Conservation (phyloP, 306 rosid species). For the Mucuna pruriens region DNA sequence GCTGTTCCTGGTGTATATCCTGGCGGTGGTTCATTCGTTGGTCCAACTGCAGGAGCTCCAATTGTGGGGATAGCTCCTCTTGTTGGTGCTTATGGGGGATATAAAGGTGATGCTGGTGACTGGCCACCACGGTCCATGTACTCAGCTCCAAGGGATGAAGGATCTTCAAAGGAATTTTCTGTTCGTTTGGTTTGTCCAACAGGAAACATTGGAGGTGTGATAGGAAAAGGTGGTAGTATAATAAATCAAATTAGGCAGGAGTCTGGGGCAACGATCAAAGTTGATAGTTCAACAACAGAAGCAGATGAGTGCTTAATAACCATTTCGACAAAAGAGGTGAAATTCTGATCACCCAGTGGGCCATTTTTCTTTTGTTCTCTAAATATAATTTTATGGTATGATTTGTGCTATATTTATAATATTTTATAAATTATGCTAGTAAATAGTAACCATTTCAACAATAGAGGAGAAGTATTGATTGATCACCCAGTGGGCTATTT, state of each 20-base stretch:
- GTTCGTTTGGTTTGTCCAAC: constrained; percentile 87
- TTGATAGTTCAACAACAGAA: constrained; percentile 87
- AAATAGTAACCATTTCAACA: constrained; percentile 75
- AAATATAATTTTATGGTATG: background rate
- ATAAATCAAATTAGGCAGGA: constrained; percentile 98
- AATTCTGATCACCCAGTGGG: constrained; percentile 1
- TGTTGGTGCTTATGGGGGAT: constrained; percentile 84
- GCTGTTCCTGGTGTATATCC: constrained; percentile 58
- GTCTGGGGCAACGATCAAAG: constrained; percentile 88
- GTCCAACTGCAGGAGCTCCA: constrained; percentile 76
- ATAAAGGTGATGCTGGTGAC: constrained; percentile 85
- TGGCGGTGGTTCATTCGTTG: constrained; percentile 73
- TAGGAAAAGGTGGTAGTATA: constrained; percentile 94
- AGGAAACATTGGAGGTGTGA: constrained; percentile 92
- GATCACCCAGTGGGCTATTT: constrained; percentile 10
- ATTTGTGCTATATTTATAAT: constrained; percentile 28
- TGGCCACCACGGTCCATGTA: constrained; percentile 94
- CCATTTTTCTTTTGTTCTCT: background rate
- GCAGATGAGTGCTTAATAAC: constrained; percentile 87
- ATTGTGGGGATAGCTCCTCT: constrained; percentile 85
- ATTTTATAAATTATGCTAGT: constrained; percentile 50
- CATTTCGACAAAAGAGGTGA: constrained; percentile 90
- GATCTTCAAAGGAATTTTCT: constrained; percentile 83
- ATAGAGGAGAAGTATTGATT: constrained; percentile 65
- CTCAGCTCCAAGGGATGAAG: constrained; percentile 90